Base-by-base conservation (phyloP, 2,329 filamentous ascomycete genomes). In the Ceratocystis albifundus region DNA sequence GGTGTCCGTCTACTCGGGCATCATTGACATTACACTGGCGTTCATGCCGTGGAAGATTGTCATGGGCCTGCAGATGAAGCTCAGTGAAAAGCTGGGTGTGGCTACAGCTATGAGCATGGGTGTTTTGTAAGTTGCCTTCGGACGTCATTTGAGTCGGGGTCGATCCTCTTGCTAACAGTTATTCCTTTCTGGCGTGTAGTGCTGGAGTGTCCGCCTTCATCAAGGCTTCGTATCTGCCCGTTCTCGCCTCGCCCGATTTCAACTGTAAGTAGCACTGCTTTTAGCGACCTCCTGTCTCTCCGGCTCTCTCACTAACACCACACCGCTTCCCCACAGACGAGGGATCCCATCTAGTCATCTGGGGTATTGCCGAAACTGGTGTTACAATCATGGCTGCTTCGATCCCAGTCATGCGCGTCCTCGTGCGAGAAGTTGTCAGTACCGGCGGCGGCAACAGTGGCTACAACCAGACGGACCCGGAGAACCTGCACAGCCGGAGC, bases 21-120 rank as follows among this genome's bases (percentile, higher is more conserved):
- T 66, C 4, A 65, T 71, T 57, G 71, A 72, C 48, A 66, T 72
- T 55, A 50, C 64, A 0, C 65, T 72, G 22, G 70, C 69, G 12
- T 65, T 72, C 17, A 64, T 71, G 4, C 71, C 72, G 3, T 72
- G 71, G 70, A 69, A 70, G 32, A 69, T 73, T 12, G 59, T 73
- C 36, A 70, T 71, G 70, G 69, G 69, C 2, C 65, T 73, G 1
- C 69, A 71, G 32, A 73, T 73, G 71, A 71, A 71, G 63, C 62
- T 68, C 0, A 69, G 71, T 50, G 72, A 73, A 50, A 73, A 72
- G 67, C 67, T 73, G 12, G 67, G 72, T 10, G 71, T 70, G n/a
- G 70, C 70, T 8, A 50, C 70, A 1, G 72, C 71, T 12, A 72
- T 73, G 68, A 72, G 70, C 62, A 66, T 73, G 66, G 71, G 72